A percentile compares a stretch with the other conserved stretches of the same genome.
Evolutionary conservation across 1,284 basidiomycete genomes (phyloP).

Genomic region (Rhodotorula sp.): DNA sequence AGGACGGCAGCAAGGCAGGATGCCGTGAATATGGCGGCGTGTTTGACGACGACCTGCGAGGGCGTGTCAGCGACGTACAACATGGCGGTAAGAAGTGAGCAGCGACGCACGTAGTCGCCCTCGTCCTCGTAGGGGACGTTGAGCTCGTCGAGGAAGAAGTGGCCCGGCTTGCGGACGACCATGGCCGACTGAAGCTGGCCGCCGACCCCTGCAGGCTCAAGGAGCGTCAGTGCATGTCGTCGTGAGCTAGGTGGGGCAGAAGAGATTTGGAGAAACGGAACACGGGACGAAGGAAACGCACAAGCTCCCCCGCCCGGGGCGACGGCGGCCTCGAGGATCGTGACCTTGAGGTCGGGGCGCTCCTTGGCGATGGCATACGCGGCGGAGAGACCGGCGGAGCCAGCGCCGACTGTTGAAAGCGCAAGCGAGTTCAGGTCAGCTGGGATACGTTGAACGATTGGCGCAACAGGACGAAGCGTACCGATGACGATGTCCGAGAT

Average conservation of each 20-base stretch:
- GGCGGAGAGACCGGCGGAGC: conserved; percentile 73
- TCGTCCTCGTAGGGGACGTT: conserved; percentile 79
- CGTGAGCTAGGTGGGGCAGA: background rate
- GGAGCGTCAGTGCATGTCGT: background rate
- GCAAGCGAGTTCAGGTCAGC: background rate
- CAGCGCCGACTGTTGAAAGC: conserved; percentile 60
- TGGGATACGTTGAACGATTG: background rate
- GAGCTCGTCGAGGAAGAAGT: conserved; percentile 68
- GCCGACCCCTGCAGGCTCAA: conserved; percentile 43
- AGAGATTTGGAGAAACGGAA: background rate
- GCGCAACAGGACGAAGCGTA: background rate
- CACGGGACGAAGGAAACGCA: conserved; percentile 47
- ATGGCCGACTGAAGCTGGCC: conserved; percentile 81
- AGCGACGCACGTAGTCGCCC: conserved; percentile 55
- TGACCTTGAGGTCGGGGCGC: conserved; percentile 72
- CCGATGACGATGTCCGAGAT: conserved; percentile 72
- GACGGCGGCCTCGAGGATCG: conserved; percentile 77
- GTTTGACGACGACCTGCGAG: conserved; percentile 67
- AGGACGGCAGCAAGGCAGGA: conserved; percentile 73
- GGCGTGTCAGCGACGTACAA: conserved; percentile 18
- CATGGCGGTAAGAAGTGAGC: conserved; percentile 38
- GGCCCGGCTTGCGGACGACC: conserved; percentile 79
- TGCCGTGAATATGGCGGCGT: conserved; percentile 76
- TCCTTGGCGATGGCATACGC: conserved; percentile 68
- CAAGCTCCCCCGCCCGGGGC: conserved; percentile 55